These are phyloP conservation scores for Herpotrichia juniperi DNA, from an alignment of 2,329 filamentous ascomycete species.

Conservation along the genomic window DNA sequence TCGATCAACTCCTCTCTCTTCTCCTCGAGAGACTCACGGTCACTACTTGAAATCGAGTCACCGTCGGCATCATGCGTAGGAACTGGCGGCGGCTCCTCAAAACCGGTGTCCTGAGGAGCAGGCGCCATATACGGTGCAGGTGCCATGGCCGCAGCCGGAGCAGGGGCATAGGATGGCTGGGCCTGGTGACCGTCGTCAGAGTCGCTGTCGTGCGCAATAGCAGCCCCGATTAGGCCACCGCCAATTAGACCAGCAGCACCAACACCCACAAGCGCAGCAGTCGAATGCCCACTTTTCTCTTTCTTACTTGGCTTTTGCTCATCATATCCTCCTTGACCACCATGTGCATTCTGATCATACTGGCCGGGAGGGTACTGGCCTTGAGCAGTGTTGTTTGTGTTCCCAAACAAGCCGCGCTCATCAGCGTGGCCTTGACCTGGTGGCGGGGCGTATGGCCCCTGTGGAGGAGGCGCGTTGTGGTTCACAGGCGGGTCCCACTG, in stretches of 20 bases:
- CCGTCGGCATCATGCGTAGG: constrained; percentile 51
- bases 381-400: not conserved
- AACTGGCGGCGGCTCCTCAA: constrained; percentile 37
- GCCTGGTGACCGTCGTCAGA: constrained; percentile 16
- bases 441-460: constrained; percentile 39
- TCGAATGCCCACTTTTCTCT: constrained; percentile 48
- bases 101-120: constrained; percentile 22
- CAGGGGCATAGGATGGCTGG: constrained; percentile 18
- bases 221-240: constrained; percentile 63
- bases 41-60: constrained; percentile 46
- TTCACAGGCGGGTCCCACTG: constrained; percentile 67
- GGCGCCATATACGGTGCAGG: constrained; percentile 6
- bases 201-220: constrained; percentile 43
- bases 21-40: constrained; percentile 55
- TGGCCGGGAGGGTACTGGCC: too few species aligned
- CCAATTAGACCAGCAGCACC: constrained; percentile 66
- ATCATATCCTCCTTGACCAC: constrained; percentile 13
- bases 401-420: constrained; percentile 17
- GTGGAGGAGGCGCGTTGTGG: constrained; percentile 26
- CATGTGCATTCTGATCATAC: constrained; percentile 10
- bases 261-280: constrained; percentile 60
- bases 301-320: constrained; percentile 25
- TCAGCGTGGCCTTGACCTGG: constrained; percentile 23
- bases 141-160: constrained; percentile 10
- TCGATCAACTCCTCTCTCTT: constrained; percentile 61